phyloP scores from a whole-genome alignment of 176 grass and related monocot genomes.

The Tuctoria greenei region DNA sequence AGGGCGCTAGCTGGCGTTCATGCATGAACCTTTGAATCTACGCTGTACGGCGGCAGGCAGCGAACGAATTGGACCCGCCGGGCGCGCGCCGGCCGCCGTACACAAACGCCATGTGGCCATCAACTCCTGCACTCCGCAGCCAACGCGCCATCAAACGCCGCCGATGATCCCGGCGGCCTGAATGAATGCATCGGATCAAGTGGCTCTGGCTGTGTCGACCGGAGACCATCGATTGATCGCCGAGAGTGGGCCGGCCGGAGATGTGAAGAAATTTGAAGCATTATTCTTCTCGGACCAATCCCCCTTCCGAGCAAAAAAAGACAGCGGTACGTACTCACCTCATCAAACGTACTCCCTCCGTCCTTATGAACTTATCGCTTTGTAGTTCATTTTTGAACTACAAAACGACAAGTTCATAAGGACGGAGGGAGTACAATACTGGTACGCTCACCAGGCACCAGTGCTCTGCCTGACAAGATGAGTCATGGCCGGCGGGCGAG shows the following conservation, averaged over 20 bases:
- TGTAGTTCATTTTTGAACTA: too few species aligned
- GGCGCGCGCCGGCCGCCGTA: neutral
- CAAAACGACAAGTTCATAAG: too few species aligned
- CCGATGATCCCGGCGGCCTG: neutral
- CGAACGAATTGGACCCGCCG: neutral
- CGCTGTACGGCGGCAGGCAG: neutral
- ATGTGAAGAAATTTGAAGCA: constrained; percentile 12
- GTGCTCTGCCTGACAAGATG: neutral
- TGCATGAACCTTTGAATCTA: neutral
- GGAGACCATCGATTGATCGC: neutral
- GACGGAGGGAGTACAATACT: too few species aligned
- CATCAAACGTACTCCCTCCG: too few species aligned
- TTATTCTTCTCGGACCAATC: constrained; percentile 34
- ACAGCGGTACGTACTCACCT: neutral
- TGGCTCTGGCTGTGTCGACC: neutral
- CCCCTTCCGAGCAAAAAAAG: neutral
- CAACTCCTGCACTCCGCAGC: constrained; percentile 6
- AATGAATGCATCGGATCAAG: neutral
- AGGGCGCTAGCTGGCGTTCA: neutral
- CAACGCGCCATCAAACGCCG: neutral
- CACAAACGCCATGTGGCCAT: neutral
- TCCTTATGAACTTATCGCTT: too few species aligned
- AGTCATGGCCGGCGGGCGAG: neutral
- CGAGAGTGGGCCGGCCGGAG: neutral
- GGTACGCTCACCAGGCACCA: too few species aligned